A percentile compares a stretch with the other conserved stretches of the same genome.
Conservation (phyloP, 192 early-diverging fungal genomes). For the Rhizoclosmatium sp. region DNA sequence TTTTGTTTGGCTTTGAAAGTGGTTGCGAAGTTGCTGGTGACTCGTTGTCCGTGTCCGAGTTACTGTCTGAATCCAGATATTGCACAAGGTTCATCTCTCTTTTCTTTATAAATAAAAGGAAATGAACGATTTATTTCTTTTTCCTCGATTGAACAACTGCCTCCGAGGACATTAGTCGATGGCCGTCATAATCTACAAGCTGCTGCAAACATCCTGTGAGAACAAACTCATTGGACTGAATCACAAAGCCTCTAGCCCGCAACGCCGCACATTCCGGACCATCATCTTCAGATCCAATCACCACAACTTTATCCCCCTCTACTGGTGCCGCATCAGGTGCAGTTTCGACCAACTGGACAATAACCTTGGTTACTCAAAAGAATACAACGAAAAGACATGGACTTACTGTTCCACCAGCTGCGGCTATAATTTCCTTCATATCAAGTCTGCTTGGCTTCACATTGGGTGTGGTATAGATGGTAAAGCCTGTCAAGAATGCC, state of each 20-base stretch:
- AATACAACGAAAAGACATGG: constrained; percentile 1
- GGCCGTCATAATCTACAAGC: constrained; percentile 36
- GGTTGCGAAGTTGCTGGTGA: background rate
- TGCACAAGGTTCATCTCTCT: background rate
- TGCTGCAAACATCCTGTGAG: constrained; percentile 57
- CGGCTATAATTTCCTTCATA: constrained; percentile 51
- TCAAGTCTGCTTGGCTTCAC: constrained; percentile 48
- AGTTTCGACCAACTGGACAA: constrained; percentile 8
- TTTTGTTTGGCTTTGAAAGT: background rate
- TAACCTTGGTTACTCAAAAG: background rate
- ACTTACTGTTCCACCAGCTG: constrained; percentile 52
- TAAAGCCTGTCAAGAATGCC: constrained; percentile 38
- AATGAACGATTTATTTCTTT: constrained; percentile 1
- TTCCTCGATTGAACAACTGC: background rate
- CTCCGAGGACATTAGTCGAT: background rate
- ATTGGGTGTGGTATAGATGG: constrained; percentile 45
- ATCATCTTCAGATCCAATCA: constrained; percentile 46
- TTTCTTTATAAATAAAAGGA: background rate
- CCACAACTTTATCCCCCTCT: constrained; percentile 29
- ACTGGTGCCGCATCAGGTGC: background rate
- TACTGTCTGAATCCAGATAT: background rate
- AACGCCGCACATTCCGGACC: constrained; percentile 35
- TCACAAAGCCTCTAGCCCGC: constrained; percentile 14
- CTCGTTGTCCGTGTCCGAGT: background rate
- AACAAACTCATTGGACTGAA: constrained; percentile 55